A percentile compares a stretch with the other conserved stretches of the same genome.
These are phyloP conservation scores for Irpex sp. DNA, from an alignment of 1,284 basidiomycete species.

Conservation along the genomic window DNA sequence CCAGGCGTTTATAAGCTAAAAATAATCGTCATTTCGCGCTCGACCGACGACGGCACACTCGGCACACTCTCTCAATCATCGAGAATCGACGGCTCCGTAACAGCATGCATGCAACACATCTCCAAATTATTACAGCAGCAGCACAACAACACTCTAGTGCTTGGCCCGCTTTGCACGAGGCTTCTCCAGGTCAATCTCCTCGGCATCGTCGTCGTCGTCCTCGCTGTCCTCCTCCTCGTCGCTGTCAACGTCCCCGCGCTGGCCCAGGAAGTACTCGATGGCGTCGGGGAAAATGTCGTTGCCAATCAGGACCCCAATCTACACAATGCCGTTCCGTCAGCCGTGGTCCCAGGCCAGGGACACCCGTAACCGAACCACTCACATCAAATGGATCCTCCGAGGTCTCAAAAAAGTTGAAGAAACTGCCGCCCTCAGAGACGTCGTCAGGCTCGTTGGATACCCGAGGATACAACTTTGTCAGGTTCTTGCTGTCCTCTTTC, in stretches of 20 bases:
- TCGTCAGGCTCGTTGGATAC: conserved; percentile 55
- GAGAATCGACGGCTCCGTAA: no score
- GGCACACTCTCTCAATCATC: not conserved
- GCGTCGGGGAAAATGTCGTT: conserved; percentile 77
- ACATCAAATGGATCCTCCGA: conserved; percentile 65
- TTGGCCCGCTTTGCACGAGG: conserved; percentile 53
- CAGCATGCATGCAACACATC: conserved; percentile 33
- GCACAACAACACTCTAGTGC: not conserved
- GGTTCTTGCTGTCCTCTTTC: conserved; percentile 75
- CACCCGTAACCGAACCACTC: conserved; percentile 28
- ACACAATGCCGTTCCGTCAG: conserved; percentile 16
- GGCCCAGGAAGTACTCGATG: conserved; percentile 74
- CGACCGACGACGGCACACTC: not conserved
- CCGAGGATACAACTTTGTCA: conserved; percentile 77
- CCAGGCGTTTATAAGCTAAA: not conserved
- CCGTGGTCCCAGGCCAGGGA: conserved; percentile 2
- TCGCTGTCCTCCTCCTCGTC: conserved; percentile 65
- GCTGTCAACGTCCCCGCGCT: conserved; percentile 50
- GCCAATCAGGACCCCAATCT: conserved; percentile 70
- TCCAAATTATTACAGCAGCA: conserved; percentile 38
- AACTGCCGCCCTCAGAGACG: conserved; percentile 69
- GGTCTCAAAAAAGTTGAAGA: conserved; percentile 85
- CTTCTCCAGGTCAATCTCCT: conserved; percentile 81
- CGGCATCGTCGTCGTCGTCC: conserved; percentile 66
- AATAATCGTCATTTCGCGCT: not conserved